These are phyloP conservation scores for Lactarius quietus DNA, from an alignment of 768 basidiomycete genomes.

Conservation along the genomic window DNA sequence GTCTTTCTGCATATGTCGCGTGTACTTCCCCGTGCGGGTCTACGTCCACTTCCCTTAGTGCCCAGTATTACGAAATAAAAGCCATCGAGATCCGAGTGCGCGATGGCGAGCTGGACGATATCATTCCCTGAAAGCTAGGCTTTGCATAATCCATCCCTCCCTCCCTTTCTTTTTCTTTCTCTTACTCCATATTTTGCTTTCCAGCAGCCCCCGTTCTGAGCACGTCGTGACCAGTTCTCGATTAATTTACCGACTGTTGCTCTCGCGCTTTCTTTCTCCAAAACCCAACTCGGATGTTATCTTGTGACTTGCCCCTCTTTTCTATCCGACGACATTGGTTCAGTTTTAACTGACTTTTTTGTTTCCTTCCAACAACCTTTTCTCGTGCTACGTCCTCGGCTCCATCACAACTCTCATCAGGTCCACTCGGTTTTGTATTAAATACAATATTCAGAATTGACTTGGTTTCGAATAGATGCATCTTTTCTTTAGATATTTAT, in stretches of 20 bases:
- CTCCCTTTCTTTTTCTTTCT: background rate
- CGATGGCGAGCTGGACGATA: constrained; percentile 71
- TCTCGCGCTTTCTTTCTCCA: too few species aligned
- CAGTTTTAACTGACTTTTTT: background rate
- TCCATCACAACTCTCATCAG: constrained; percentile 17
- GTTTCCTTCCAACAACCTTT: background rate
- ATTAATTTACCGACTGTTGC: constrained; percentile 9
- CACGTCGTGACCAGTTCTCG: background rate
- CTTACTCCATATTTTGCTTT: background rate
- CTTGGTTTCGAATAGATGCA: constrained; percentile 9
- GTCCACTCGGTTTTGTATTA: constrained; percentile 16
- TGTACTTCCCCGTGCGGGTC: constrained; percentile 73
- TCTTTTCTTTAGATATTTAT: background rate
- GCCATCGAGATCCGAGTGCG: constrained; percentile 83
- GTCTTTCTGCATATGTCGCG: constrained; percentile 54
- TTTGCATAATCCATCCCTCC: too few species aligned
- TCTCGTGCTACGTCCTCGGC: too few species aligned
- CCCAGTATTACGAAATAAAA: constrained; percentile 70
- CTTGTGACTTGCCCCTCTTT: background rate
- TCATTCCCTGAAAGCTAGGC: constrained; percentile 53
- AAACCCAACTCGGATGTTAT: background rate
- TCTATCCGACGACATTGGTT: background rate
- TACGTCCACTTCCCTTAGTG: constrained; percentile 47
- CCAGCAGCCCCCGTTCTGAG: background rate
- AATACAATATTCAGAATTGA: constrained; percentile 8